These are phyloP conservation scores for Pachysandra terminalis DNA, from an alignment of 164 flowering plant species.

Conservation along the genomic window DNA sequence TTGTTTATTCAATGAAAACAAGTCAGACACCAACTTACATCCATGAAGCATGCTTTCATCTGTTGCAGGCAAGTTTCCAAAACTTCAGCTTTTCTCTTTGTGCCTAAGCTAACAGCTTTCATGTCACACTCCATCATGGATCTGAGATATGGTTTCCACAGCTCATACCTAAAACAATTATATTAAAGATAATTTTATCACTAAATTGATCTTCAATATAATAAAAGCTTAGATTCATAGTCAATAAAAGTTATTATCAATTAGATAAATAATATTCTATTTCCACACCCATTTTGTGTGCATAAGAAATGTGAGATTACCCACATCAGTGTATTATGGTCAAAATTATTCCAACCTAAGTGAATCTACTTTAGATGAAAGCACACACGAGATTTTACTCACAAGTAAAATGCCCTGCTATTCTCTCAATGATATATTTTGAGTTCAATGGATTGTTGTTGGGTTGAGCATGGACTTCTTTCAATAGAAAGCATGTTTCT, in stretches of 20 bases:
- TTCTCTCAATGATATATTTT: too few relatives aligned
- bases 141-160: slow-evolving; percentile 97
- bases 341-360: not conserved
- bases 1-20: not conserved
- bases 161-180: slow-evolving; percentile 52
- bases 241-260: not conserved
- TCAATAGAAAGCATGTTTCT: too few relatives aligned
- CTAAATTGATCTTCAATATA: too few relatives aligned
- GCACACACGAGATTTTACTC: not conserved
- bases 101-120: slow-evolving; percentile 85
- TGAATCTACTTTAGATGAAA: not conserved
- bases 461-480: too few relatives aligned
- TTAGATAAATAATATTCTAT: not conserved
- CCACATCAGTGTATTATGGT: too few relatives aligned
- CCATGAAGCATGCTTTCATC: slow-evolving; percentile 90
- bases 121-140: slow-evolving; percentile 91
- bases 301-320: not conserved
- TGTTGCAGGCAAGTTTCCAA: slow-evolving; percentile 76
- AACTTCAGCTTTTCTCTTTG: slow-evolving; percentile 74
- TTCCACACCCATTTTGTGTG: not conserved
- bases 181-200: not conserved
- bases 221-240: too few relatives aligned
- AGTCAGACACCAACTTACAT: slow-evolving; percentile 47
- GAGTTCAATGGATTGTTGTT: too few relatives aligned
- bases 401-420: not conserved